Conservation (phyloP, 768 basidiomycete species). For the Neoboletus brunneissimus region DNA sequence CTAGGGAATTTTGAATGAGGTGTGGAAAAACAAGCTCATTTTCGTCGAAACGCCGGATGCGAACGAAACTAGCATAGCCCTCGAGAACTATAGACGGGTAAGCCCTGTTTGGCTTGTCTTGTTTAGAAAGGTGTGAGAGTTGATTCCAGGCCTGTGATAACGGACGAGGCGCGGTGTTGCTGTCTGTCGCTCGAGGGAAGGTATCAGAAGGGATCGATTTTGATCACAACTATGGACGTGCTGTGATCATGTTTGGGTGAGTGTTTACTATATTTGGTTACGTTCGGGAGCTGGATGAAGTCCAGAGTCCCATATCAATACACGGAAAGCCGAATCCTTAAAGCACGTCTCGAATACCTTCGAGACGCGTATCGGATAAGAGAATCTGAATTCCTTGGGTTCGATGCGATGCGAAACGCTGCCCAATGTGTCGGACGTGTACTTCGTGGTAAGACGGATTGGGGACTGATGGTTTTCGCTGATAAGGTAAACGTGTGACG, state of each 20-base stretch:
- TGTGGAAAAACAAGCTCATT: conserved; percentile 99
- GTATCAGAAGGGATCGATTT: conserved; percentile 99
- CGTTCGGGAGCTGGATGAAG: background rate
- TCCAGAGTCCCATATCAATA: conserved; percentile 92
- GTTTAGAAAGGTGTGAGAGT: background rate
- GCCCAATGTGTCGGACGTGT: conserved; percentile 99
- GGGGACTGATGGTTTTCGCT: conserved; percentile 99
- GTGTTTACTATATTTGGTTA: conserved; percentile 9
- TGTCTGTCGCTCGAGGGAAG: conserved; percentile 98
- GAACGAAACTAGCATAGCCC: conserved; percentile 95
- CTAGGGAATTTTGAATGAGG: conserved; percentile 97
- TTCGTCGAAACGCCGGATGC: conserved; percentile 99
- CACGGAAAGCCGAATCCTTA: conserved; percentile 95
- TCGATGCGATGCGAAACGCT: conserved; percentile 99
- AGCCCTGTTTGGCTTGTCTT: conserved; percentile 6
- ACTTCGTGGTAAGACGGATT: conserved; percentile 96
- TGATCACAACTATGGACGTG: conserved; percentile 98
- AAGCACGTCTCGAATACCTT: conserved; percentile 94
- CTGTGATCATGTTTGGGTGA: conserved; percentile 99
- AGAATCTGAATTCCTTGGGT: conserved; percentile 97
- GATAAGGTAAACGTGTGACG: conserved; percentile 70
- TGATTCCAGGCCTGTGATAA: conserved; percentile 88
- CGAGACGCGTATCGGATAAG: conserved; percentile 98
- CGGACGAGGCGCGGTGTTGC: conserved; percentile 91
- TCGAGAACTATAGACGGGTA: conserved; percentile 96